Percentiles rank a stretch among this genome's conserved stretches.
Evolutionary conservation across 163 green algal species (phyloP).

Genomic region (Chlorella variabilis): DNA sequence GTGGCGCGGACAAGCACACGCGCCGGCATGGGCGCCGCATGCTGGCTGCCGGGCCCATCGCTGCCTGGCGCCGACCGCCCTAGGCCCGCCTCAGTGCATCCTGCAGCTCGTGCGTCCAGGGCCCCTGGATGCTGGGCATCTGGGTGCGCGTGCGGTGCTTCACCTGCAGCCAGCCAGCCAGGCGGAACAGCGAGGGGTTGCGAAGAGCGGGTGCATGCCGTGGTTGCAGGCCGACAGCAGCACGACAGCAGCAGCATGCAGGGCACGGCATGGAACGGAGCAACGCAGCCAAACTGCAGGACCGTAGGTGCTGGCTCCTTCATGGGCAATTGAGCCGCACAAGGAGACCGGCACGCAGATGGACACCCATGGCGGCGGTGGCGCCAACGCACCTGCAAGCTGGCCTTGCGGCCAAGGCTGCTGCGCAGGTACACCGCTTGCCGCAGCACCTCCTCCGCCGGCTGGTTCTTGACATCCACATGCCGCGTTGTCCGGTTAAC

Average conservation of each 20-base stretch:
- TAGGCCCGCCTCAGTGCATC: slow-evolving; percentile 19
- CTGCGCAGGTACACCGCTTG: slow-evolving; percentile 47
- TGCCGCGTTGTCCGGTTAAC: slow-evolving; percentile 11
- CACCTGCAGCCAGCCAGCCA: no score
- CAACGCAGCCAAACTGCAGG: no score
- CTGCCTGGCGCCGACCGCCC: no score
- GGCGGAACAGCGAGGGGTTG: no score
- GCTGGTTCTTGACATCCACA: slow-evolving; percentile 49
- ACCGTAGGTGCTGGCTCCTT: no score
- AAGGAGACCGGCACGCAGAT: no score
- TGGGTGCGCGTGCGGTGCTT: slow-evolving; percentile 44
- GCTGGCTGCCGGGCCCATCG: no score
- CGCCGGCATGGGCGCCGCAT: no score
- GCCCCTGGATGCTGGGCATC: slow-evolving; percentile 48
- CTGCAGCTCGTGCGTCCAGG: slow-evolving; percentile 40
- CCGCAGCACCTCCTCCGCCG: slow-evolving; percentile 46
- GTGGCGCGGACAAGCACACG: no score
- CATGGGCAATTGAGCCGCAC: no score
- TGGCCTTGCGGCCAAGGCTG: slow-evolving; percentile 46
- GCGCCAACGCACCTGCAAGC: slow-evolving; percentile 10
- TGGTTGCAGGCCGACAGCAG: background rate
- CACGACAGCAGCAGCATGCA: background rate
- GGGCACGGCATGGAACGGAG: background rate
- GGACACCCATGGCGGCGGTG: background rate
- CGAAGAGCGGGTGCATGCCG: no score